Conservation (phyloP, 83 land plant genomes). For the Thuja plicata region DNA sequence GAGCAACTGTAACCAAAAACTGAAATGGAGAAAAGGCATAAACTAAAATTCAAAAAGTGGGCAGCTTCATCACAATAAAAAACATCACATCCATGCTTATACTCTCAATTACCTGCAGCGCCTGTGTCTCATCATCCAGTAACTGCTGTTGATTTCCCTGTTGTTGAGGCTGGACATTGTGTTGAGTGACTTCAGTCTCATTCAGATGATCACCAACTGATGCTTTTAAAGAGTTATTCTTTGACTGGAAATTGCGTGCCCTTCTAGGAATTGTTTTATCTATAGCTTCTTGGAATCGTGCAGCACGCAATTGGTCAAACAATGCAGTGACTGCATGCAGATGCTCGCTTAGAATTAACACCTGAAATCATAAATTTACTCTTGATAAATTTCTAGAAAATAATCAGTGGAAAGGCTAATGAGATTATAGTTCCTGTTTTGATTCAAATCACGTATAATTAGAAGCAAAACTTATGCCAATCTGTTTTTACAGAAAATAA, state of each 20-base stretch:
- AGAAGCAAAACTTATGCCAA: neutral
- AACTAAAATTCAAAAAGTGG: neutral
- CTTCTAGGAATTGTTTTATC: slow-evolving; percentile 74
- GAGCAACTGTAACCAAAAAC: neutral
- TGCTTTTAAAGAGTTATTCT: slow-evolving; percentile 16
- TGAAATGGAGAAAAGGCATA: neutral
- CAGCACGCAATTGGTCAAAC: slow-evolving; percentile 80
- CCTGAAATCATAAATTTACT: slow-evolving; percentile 46
- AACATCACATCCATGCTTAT: slow-evolving; percentile 7
- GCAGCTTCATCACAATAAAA: neutral
- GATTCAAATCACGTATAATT: neutral
- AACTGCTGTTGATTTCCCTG: slow-evolving; percentile 57
- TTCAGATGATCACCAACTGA: slow-evolving; percentile 21
- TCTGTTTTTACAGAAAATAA: neutral
- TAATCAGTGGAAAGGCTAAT: neutral
- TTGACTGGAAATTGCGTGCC: slow-evolving; percentile 17
- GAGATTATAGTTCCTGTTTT: neutral
- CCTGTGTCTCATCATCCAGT: slow-evolving; percentile 88
- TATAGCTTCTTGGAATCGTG: slow-evolving; percentile 79
- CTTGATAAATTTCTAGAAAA: neutral
- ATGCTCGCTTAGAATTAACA: slow-evolving; percentile 79
- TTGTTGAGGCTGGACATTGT: slow-evolving; percentile 27
- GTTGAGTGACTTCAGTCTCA: slow-evolving; percentile 20
- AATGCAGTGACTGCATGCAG: slow-evolving; percentile 76
- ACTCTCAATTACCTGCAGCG: slow-evolving; percentile 71